Evolutionary conservation across 2,329 filamentous ascomycete species (phyloP), one percentile per base, ranked within the genome.

Genomic region (Talaromyces marneffei): DNA sequence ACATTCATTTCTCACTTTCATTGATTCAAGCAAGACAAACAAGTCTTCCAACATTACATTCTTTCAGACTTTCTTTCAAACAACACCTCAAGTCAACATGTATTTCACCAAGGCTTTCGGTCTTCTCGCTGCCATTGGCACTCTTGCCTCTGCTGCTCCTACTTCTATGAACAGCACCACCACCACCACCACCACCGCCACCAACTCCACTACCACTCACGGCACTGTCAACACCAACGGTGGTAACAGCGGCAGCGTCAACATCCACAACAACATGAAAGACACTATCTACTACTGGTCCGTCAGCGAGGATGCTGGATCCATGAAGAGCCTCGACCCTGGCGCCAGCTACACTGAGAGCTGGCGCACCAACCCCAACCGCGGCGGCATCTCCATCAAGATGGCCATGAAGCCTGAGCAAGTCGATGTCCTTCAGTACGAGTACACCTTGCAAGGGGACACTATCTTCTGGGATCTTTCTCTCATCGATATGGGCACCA

Each of bases 351-450:
- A 73, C 69, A 62, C 64, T 7, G 74, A 77, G 64, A 42, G 64
- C 39, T 77, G 71, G 71, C 66, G 66, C 57, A 62, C 58, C 64
- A 75, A 74, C 68, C 62, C 68, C 65, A 70, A 74, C 63, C 75
- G 74, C 50, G 76, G 76, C 57, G 76, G 75, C 63, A 68, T 77
- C 65, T 77, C 75, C 50, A 75, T 78, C 69, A 78, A 78, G 71
- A 67, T 78, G 54, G 68, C 75, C 62, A 70, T 69, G 63, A 62
- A 66, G 40, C 66, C 68, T 23, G 62, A 66, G 55, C 72, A 75
- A 63, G 52, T 64, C 55, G 70, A 76, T 23, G 71, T 78, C 54
- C 73, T 77, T n/a, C 76, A 78, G 69, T 77, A 75, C 65, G 74
- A 77, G 65, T 77, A 77, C 69, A 76, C 74, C 61, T 61, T 71